A percentile compares a stretch with the other conserved stretches of the same genome.
These are phyloP conservation scores for Tuber calosporum DNA, from an alignment of 495 filamentous ascomycete genomes.

Conservation along the genomic window DNA sequence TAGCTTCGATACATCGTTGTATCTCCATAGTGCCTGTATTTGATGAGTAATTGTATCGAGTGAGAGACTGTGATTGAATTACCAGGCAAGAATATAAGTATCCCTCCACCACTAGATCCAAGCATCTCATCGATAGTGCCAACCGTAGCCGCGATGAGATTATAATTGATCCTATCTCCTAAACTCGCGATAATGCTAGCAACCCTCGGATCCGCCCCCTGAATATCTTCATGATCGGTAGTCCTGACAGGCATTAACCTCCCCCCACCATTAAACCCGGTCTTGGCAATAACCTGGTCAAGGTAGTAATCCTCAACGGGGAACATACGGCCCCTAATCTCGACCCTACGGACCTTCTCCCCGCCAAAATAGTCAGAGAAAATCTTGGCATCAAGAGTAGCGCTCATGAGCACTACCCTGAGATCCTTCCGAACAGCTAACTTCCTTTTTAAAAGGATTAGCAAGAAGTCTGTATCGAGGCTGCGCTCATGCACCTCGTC, in stretches of 20 bases:
- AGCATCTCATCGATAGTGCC: conserved; percentile 71
- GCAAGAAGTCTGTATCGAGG: conserved; percentile 88
- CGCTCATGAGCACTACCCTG: conserved; percentile 95
- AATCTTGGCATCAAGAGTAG: conserved; percentile 81
- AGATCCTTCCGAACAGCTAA: conserved; percentile 68
- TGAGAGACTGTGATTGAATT: conserved; percentile 34
- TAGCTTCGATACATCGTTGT: conserved; percentile 63
- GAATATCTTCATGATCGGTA: conserved; percentile 43
- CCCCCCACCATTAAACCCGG: conserved; percentile 57
- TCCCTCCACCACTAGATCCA: conserved; percentile 64
- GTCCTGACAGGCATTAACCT: conserved; percentile 16
- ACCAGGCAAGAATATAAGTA: conserved; percentile 88
- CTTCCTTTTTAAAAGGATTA: conserved; percentile 82
- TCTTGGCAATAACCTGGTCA: conserved; percentile 76
- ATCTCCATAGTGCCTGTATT: conserved; percentile 65
- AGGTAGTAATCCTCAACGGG: conserved; percentile 76
- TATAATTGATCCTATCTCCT: conserved; percentile 87
- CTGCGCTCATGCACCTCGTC: conserved; percentile 97
- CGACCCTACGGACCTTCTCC: conserved; percentile 63
- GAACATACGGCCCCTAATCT: conserved; percentile 82
- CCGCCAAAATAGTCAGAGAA: conserved; percentile 79
- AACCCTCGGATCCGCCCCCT: conserved; percentile 47
- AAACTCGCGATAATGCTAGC: conserved; percentile 64
- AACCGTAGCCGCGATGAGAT: conserved; percentile 72
- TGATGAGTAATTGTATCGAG: conserved; percentile 10